phyloP scores from a whole-genome alignment of 2,329 filamentous ascomycete species.

The Clarireedia homoeocarpa region DNA sequence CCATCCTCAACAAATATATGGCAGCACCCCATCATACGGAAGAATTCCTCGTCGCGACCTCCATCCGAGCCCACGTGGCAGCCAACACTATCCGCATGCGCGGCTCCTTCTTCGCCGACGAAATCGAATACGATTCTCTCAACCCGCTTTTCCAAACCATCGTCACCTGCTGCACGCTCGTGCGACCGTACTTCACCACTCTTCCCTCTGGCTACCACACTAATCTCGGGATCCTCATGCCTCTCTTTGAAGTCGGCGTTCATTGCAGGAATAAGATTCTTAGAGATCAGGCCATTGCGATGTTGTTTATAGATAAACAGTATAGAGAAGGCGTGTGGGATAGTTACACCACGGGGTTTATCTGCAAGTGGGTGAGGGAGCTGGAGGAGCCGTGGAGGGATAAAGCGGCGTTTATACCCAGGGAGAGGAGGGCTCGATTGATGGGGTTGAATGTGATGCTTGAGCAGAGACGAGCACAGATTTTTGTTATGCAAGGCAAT shows the following conservation, averaged over 20 bases:
- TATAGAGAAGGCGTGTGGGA: slow-evolving; percentile 16
- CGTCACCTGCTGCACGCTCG: neutral
- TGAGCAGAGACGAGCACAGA: neutral
- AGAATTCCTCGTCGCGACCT: slow-evolving; percentile 4
- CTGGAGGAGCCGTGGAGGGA: slow-evolving; percentile 12
- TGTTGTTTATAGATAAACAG: slow-evolving; percentile 3
- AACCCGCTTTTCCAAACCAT: slow-evolving; percentile 7
- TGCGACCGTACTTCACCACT: slow-evolving; percentile 3
- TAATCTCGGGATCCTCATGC: slow-evolving; percentile 13
- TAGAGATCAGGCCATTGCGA: slow-evolving; percentile 8
- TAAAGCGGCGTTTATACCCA: neutral
- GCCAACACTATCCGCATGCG: slow-evolving; percentile 5
- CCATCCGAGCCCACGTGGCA: slow-evolving; percentile 9
- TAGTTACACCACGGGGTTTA: neutral
- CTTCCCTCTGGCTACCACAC: slow-evolving; percentile 6
- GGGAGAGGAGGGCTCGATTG: neutral
- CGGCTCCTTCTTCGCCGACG: slow-evolving; percentile 1
- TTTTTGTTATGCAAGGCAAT: neutral
- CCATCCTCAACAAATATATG: neutral
- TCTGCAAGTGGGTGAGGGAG: slow-evolving; percentile 7
- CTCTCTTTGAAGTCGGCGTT: slow-evolving; percentile 9
- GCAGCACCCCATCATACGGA: neutral
- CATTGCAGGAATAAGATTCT: slow-evolving; percentile 8
- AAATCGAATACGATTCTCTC: slow-evolving; percentile 11
- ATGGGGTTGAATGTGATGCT: neutral